Evolutionary conservation across 106 monocot genomes (phyloP).

Genomic region (Dendrobium catenatum): DNA sequence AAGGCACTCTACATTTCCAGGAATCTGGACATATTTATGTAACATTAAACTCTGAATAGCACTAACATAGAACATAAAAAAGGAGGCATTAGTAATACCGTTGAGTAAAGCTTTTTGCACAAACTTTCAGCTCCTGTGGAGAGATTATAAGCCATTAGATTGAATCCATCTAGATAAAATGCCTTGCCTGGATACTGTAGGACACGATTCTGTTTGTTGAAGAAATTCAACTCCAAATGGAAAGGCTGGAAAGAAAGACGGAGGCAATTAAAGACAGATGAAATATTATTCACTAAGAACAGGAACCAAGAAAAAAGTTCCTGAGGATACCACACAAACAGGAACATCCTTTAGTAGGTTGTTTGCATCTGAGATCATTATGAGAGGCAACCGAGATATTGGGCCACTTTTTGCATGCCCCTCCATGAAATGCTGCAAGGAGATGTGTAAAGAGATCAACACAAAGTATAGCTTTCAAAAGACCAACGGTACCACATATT

Average conservation of each 20-base stretch:
- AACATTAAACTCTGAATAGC: neutral
- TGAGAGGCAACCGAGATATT: constrained; percentile 79
- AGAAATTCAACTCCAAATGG: constrained; percentile 96
- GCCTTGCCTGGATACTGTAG: constrained; percentile 79
- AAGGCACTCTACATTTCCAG: constrained; percentile 81
- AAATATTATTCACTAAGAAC: neutral
- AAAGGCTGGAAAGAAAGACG: constrained; percentile 55
- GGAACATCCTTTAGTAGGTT: constrained; percentile 77
- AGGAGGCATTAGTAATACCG: constrained; percentile 32
- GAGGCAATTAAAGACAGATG: constrained; percentile 7
- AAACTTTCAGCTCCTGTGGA: constrained; percentile 79
- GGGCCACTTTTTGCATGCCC: constrained; percentile 95
- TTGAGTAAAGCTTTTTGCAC: constrained; percentile 83
- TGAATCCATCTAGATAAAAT: constrained; percentile 92
- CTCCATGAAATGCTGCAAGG: constrained; percentile 93
- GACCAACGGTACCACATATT: neutral
- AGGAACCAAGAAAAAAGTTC: neutral
- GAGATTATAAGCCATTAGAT: constrained; percentile 92
- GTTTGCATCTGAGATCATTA: constrained; percentile 65
- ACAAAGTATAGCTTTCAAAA: neutral
- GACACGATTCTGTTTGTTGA: constrained; percentile 88
- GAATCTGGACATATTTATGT: constrained; percentile 44
- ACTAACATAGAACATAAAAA: neutral
- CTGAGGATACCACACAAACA: constrained; percentile 66
- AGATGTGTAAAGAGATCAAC: neutral